Conservation (phyloP, 1,284 basidiomycete species). For the Malassezia brasiliensis region DNA sequence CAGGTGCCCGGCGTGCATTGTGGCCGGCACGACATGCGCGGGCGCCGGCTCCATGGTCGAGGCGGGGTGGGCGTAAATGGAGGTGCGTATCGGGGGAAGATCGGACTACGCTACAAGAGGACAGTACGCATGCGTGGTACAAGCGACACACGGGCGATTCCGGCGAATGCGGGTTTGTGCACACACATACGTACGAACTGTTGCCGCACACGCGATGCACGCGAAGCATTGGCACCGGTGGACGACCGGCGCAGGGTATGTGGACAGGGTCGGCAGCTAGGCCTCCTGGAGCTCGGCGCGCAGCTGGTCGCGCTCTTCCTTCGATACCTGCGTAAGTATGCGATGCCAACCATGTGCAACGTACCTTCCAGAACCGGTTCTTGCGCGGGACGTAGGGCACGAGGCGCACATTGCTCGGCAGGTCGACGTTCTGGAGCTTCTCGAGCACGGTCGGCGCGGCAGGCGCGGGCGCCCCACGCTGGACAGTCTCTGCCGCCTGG, state of each 20-base stretch:
- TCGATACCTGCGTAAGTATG: conserved; percentile 1
- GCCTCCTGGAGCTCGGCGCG: not conserved
- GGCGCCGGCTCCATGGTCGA: not conserved
- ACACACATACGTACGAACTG: too few species aligned
- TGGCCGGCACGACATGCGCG: not conserved
- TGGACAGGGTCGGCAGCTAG: not conserved
- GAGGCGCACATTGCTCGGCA: conserved; percentile 14
- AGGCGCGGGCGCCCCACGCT: not conserved
- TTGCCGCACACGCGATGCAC: not conserved
- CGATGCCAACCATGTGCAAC: not conserved
- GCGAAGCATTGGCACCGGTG: too few species aligned
- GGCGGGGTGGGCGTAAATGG: not conserved
- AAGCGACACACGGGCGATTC: too few species aligned
- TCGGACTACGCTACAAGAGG: not conserved
- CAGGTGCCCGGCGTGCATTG: not conserved
- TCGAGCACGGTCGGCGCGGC: conserved; percentile 6
- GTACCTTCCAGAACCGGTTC: conserved; percentile 17
- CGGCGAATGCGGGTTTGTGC: too few species aligned
- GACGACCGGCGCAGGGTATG: too few species aligned
- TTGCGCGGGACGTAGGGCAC: conserved; percentile 12
- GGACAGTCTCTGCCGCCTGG: not conserved
- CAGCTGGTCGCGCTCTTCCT: not conserved
- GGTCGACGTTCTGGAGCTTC: not conserved
- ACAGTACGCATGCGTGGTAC: too few species aligned
- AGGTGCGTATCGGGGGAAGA: not conserved